Evolutionary conservation across 2,329 filamentous ascomycete genomes (phyloP), one percentile per base, ranked within the genome.

Genomic region (Cyphellophora attinorum): DNA sequence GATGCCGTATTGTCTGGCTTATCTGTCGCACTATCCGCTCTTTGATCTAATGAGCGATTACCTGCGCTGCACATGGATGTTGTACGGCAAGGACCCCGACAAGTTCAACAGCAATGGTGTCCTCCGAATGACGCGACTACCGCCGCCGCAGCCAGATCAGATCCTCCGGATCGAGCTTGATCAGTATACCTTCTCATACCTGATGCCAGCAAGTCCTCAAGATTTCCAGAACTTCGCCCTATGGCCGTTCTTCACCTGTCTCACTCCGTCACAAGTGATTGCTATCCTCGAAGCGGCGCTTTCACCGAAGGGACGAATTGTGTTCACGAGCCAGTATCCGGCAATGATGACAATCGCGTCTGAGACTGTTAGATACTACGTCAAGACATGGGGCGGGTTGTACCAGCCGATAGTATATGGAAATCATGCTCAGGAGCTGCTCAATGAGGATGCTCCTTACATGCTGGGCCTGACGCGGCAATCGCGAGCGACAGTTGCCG

Each of bases 41-140:
- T 96, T 96, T 70, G 93, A 96, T 58, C 70, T 96, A 14, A 70
- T 96, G 5, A 91, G 89, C 43, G 91, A 96, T 59, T 96, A 96
- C 57, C 76, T 96, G 19, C 79, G 89, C 47, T 91, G 89, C 46
- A 96, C 96, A 89, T 96, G 91, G 89, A 96, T 96, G 61, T 91
- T 96, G 67, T 96, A 89, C 89, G 96, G 96, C 70, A 96, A 96
- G 72, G 89, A 89, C 16, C 96, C 89, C 35, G 96, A 96, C 61
- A 74, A 96, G 30, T 96, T 96, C 70, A 89, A 96, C 54, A 91
- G 89, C 36, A 89, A 96, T 62, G 89, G 96, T 59, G 89, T 96
- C 19, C 96, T 89, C 2, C 83, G 89, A 39, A 96, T 96, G 52
- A 74, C 96, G 49, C 95, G 86, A 65, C 96, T 96, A 66, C 89